phyloP scores from a whole-genome alignment of 495 filamentous ascomycete genomes.

The Rhizodiscina lignyota region DNA sequence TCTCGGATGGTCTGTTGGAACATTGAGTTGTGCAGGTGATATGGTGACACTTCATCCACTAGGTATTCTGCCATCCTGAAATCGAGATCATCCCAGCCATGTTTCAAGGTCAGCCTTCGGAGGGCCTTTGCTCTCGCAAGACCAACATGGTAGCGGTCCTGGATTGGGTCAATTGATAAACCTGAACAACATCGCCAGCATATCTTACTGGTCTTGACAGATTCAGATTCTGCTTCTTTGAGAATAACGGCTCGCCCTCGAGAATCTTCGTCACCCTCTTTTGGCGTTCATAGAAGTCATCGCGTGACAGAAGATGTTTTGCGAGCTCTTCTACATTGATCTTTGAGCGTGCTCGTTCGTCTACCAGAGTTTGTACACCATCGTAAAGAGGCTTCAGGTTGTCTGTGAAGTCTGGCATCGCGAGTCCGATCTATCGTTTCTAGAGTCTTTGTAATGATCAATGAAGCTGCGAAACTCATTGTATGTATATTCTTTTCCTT shows the following conservation, averaged over 20 bases:
- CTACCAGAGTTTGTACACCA: constrained; percentile 22
- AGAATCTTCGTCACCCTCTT: constrained; percentile 22
- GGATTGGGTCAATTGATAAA: background rate
- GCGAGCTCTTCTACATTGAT: constrained; percentile 23
- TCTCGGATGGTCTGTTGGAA: constrained; percentile 25
- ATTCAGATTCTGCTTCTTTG: constrained; percentile 27
- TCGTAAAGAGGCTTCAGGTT: constrained; percentile 24
- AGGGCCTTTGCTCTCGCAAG: constrained; percentile 31
- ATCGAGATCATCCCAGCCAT: constrained; percentile 26
- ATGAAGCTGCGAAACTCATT: no score
- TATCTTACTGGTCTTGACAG: constrained; percentile 20
- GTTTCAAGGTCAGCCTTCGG: constrained; percentile 22
- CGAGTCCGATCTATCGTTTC: constrained; percentile 1
- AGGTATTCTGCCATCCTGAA: constrained; percentile 30
- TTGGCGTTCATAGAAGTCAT: constrained; percentile 29
- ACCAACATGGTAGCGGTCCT: constrained; percentile 28
- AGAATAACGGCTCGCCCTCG: constrained; percentile 23
- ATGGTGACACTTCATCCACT: constrained; percentile 30
- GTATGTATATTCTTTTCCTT: no score
- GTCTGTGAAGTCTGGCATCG: constrained; percentile 31
- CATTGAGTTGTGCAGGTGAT: constrained; percentile 22
- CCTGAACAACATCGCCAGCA: background rate
- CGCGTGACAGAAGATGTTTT: constrained; percentile 22
- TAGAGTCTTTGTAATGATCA: background rate
- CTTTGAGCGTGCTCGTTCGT: constrained; percentile 24